Conservation (phyloP, 176 grass and related monocot species). For the Eremochloa ophiuroides region DNA sequence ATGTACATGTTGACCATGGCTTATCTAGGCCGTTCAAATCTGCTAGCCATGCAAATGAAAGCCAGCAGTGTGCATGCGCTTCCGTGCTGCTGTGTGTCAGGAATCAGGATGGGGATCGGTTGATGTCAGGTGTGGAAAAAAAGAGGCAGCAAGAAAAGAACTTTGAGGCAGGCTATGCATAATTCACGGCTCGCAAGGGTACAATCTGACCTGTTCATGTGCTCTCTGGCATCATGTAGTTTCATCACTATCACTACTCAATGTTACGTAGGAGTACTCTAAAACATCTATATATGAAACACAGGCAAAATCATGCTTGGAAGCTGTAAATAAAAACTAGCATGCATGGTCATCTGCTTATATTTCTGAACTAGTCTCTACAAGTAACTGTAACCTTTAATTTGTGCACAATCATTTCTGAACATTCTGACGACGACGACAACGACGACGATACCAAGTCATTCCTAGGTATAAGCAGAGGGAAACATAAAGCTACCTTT, state of each 20-base stretch:
- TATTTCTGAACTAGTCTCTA: not conserved
- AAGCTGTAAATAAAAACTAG: not conserved
- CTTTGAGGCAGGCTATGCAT: conserved; percentile 24
- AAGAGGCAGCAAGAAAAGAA: not conserved
- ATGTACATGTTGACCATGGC: too few relatives aligned
- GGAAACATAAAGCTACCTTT: conserved; percentile 40
- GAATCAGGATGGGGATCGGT: conserved; percentile 30
- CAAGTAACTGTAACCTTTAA: not conserved
- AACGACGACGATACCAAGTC: not conserved
- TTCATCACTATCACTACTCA: too few relatives aligned
- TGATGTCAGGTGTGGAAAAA: conserved; percentile 50
- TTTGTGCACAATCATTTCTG: not conserved
- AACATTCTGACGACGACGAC: not conserved
- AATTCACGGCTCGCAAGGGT: conserved; percentile 9
- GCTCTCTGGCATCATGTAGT: not conserved
- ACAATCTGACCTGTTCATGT: conserved; percentile 1
- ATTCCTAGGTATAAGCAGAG: not conserved
- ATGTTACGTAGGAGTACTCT: not conserved
- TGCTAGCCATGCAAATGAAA: not conserved
- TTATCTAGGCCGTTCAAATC: too few relatives aligned
- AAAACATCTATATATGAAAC: not conserved
- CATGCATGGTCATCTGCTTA: not conserved
- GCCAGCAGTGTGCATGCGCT: conserved; percentile 19
- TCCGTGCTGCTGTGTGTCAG: conserved; percentile 23
- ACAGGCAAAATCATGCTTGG: not conserved